Conservation (phyloP, 352 stramenopile genomes). For the Phytophthora citricola region DNA sequence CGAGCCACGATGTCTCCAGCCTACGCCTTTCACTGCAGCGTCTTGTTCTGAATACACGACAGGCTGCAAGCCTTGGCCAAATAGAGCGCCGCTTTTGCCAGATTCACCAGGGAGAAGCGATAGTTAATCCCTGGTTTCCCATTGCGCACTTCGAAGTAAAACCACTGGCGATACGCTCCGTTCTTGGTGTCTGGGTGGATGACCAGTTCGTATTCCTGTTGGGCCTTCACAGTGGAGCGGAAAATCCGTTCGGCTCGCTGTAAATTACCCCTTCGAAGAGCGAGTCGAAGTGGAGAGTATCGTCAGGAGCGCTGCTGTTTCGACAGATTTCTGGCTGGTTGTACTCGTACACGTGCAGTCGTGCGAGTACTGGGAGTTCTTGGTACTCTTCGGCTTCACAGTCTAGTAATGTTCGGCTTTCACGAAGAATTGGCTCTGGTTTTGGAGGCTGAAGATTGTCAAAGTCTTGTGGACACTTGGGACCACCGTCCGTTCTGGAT, state of each 20-base stretch:
- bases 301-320: conserved; percentile 39
- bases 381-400: conserved; percentile 44
- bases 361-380: conserved; percentile 30
- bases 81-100: conserved; percentile 83
- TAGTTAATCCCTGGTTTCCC: conserved; percentile 52
- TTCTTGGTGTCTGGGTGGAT: conserved; percentile 86
- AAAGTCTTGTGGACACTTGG: background rate
- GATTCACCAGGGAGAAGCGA: conserved; percentile 80
- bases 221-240: conserved; percentile 19
- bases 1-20: conserved; percentile 69
- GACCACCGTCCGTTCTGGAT: background rate
- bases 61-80: conserved; percentile 80
- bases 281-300: conserved; percentile 78
- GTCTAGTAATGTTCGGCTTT: conserved; percentile 49
- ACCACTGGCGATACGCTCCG: conserved; percentile 89
- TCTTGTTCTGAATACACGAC: conserved; percentile 79
- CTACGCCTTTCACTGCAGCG: conserved; percentile 43
- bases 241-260: conserved; percentile 65
- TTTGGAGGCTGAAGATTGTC: conserved; percentile 12
- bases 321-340: conserved; percentile 55
- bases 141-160: conserved; percentile 90
- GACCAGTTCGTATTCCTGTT: conserved; percentile 76
- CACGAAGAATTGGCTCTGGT: conserved; percentile 55
- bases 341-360: conserved; percentile 78
- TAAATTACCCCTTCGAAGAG: conserved; percentile 85